These are phyloP conservation scores for Sordariomycetes sp. DNA, from an alignment of 2,329 filamentous ascomycete genomes.

Conservation along the genomic window DNA sequence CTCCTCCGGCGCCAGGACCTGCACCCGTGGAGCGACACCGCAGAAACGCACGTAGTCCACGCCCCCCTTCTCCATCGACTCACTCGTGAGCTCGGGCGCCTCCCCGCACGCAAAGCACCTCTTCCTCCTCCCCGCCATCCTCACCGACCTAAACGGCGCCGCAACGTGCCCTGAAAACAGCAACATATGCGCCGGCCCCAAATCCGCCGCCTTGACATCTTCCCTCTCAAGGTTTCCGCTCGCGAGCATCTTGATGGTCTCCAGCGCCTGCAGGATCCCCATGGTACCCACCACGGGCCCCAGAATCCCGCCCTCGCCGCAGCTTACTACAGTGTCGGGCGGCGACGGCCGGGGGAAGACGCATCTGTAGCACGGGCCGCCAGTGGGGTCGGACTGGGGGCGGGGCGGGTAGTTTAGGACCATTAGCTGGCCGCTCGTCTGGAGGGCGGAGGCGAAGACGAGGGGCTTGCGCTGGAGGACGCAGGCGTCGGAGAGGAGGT, in stretches of 20 bases:
- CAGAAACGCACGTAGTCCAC: slow-evolving; percentile 84
- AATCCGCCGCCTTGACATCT: background rate
- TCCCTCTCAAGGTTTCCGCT: slow-evolving; percentile 14
- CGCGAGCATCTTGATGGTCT: slow-evolving; percentile 73
- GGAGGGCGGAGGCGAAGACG: slow-evolving; percentile 79
- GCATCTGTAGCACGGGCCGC: slow-evolving; percentile 86
- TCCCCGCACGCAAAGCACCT: slow-evolving; percentile 69
- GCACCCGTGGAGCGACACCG: slow-evolving; percentile 43
- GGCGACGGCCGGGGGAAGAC: slow-evolving; percentile 83
- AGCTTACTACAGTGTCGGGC: slow-evolving; percentile 67
- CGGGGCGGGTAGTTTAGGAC: slow-evolving; percentile 71
- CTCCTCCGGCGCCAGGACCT: slow-evolving; percentile 46
- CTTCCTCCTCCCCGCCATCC: slow-evolving; percentile 53
- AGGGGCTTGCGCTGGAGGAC: slow-evolving; percentile 68
- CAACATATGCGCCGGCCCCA: slow-evolving; percentile 19
- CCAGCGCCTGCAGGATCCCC: slow-evolving; percentile 83
- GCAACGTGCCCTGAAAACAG: slow-evolving; percentile 31
- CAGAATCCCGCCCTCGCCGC: slow-evolving; percentile 84
- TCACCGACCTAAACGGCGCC: slow-evolving; percentile 56
- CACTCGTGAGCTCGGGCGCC: slow-evolving; percentile 44
- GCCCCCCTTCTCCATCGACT: slow-evolving; percentile 48
- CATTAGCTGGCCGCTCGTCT: slow-evolving; percentile 81
- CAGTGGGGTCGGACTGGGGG: slow-evolving; percentile 35
- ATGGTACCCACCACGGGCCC: slow-evolving; percentile 88
- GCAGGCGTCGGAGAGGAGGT: slow-evolving; percentile 83